Conservation (phyloP, 2,329 filamentous ascomycete species). For the Fusarium virguliforme region DNA sequence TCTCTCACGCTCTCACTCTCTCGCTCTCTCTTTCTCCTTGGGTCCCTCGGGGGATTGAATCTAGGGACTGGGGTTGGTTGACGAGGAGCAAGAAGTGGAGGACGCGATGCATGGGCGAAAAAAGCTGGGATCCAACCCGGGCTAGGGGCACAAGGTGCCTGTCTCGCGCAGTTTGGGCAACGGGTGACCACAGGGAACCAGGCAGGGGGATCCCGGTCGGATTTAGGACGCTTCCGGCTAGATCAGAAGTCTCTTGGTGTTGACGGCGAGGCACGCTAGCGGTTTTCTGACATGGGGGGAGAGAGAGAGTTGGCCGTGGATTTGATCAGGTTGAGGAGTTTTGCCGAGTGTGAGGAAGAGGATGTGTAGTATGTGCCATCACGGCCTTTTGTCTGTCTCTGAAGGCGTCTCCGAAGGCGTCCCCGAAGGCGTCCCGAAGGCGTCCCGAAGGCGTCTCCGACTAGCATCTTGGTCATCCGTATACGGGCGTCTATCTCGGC, state of each 20-base stretch:
- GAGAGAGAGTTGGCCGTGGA: background rate
- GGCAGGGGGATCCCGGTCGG: conserved; percentile 41
- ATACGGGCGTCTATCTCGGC: background rate
- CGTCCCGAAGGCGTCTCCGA: background rate
- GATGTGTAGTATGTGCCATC: background rate
- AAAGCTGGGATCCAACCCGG: conserved; percentile 6
- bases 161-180: conserved; percentile 19
- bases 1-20: background rate
- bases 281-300: conserved; percentile 32
- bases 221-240: conserved; percentile 46
- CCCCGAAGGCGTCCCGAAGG: background rate
- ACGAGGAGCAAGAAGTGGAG: conserved; percentile 37
- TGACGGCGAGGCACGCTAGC: conserved; percentile 40
- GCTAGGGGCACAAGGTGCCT: conserved; percentile 6
- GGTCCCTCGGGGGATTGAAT: conserved; percentile 3
- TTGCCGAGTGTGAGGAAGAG: conserved; percentile 1
- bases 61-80: conserved; percentile 19
- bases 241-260: conserved; percentile 29
- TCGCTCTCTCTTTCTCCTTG: conserved; percentile 3
- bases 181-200: conserved; percentile 24
- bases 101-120: conserved; percentile 23
- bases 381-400: background rate
- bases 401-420: background rate
- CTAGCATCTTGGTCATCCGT: conserved; percentile 1
- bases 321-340: background rate